A percentile compares a stretch with the other conserved stretches of the same genome.
Evolutionary conservation across 2,329 filamentous ascomycete genomes (phyloP).

Genomic region (Calonectria leucothoes): DNA sequence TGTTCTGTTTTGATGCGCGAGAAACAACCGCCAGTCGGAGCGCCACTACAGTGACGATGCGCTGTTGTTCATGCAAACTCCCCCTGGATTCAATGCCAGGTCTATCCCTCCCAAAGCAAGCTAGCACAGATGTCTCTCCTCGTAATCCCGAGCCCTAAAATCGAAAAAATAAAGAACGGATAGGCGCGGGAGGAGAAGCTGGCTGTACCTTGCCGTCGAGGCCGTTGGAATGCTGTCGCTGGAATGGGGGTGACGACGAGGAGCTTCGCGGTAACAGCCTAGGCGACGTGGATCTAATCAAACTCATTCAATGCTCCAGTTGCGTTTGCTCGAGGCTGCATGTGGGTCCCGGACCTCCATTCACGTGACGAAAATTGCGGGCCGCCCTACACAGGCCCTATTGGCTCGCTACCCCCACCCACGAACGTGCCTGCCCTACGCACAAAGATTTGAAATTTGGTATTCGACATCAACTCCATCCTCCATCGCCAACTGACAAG

Average conservation of each 20-base stretch:
- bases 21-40: constrained; percentile 26
- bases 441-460: constrained; percentile 56
- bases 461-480: constrained; percentile 51
- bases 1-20: constrained; percentile 26
- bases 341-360: constrained; percentile 3
- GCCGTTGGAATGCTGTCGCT: constrained; percentile 40
- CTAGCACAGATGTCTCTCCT: constrained; percentile 26
- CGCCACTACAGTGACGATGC: constrained; percentile 28
- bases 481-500: constrained; percentile 53
- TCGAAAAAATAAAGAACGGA: constrained; percentile 23
- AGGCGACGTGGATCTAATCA: constrained; percentile 34
- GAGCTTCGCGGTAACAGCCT: constrained; percentile 39
- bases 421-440: constrained; percentile 53
- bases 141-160: constrained; percentile 18
- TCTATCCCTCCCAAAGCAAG: constrained; percentile 25
- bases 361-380: constrained; percentile 43
- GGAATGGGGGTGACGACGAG: constrained; percentile 40
- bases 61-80: constrained; percentile 30
- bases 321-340: constrained; percentile 28
- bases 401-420: constrained; percentile 51
- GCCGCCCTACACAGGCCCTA: constrained; percentile 31
- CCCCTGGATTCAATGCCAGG: constrained; percentile 34
- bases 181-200: constrained; percentile 33
- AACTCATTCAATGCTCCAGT: constrained; percentile 33
- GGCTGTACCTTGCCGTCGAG: constrained; percentile 26